Conservation (phyloP, 2,329 filamentous ascomycete species). For the Diaporthe australafricana region DNA sequence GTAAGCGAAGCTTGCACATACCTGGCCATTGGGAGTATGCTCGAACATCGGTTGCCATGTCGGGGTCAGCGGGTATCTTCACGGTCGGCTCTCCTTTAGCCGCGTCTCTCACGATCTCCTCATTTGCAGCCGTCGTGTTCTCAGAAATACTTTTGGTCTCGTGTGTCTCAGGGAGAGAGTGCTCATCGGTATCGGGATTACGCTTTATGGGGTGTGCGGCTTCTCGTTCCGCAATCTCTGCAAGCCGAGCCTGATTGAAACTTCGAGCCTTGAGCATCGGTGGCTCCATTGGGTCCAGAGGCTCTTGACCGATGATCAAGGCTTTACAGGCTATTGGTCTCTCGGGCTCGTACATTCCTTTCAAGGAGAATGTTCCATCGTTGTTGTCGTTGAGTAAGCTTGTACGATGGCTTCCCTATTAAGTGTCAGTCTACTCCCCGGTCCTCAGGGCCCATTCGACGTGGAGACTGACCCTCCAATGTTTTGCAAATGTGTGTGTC, state of each 20-base stretch:
- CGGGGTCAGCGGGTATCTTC: background rate
- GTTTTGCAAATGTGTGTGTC: background rate
- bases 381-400: constrained; percentile 28
- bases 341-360: background rate
- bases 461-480: constrained; percentile 21
- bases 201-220: background rate
- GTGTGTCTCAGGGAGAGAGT: too few relatives aligned
- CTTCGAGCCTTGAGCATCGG: background rate
- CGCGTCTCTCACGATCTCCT: background rate
- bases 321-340: background rate
- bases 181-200: background rate
- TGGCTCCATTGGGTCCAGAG: background rate
- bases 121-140: background rate
- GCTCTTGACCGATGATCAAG: background rate
- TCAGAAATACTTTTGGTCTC: background rate
- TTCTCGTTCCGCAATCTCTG: background rate
- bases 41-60: constrained; percentile 29
- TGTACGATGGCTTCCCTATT: constrained; percentile 8
- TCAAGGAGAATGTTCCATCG: constrained; percentile 23
- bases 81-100: background rate
- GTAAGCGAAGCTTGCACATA: background rate
- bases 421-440: background rate
- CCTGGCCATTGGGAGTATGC: constrained; percentile 32
- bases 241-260: background rate
- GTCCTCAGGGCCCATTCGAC: too few relatives aligned